These are phyloP conservation scores for Pestalotiopsis sp. DNA, from an alignment of 2,329 filamentous ascomycete genomes.

Conservation along the genomic window DNA sequence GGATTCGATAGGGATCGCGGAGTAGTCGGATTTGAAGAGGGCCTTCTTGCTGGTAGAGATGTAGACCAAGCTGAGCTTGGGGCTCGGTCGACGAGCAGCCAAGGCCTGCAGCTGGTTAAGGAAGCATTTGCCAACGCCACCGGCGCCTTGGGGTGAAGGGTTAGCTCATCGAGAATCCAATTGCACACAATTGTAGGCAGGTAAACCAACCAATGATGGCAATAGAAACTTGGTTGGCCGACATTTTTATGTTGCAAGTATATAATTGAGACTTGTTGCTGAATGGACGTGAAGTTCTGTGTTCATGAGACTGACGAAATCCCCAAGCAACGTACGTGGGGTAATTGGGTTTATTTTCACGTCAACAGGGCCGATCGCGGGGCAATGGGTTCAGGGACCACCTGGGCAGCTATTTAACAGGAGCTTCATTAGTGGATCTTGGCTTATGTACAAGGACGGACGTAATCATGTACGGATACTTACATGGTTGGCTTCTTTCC, in stretches of 20 bases:
- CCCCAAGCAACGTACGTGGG: conserved; percentile 19
- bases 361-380: conserved; percentile 30
- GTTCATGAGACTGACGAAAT: conserved; percentile 7
- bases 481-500: background rate
- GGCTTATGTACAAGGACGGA: background rate
- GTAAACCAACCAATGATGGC: conserved; percentile 46
- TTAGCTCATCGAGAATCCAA: background rate
- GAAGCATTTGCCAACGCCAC: conserved; percentile 92
- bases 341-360: conserved; percentile 17
- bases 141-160: conserved; percentile 67
- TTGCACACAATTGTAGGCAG: background rate
- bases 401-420: background rate
- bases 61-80: conserved; percentile 78
- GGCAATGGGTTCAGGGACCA: conserved; percentile 20
- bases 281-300: background rate
- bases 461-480: background rate
- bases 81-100: conserved; percentile 65
- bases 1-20: conserved; percentile 63
- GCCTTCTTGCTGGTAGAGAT: conserved; percentile 85
- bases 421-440: background rate
- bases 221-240: conserved; percentile 52
- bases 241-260: conserved; percentile 23
- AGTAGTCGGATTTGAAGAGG: conserved; percentile 74
- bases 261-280: conserved; percentile 34
- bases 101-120: conserved; percentile 77